phyloP scores from a whole-genome alignment of 2,329 filamentous ascomycete species.

The Ceratocystis harringtonii region DNA sequence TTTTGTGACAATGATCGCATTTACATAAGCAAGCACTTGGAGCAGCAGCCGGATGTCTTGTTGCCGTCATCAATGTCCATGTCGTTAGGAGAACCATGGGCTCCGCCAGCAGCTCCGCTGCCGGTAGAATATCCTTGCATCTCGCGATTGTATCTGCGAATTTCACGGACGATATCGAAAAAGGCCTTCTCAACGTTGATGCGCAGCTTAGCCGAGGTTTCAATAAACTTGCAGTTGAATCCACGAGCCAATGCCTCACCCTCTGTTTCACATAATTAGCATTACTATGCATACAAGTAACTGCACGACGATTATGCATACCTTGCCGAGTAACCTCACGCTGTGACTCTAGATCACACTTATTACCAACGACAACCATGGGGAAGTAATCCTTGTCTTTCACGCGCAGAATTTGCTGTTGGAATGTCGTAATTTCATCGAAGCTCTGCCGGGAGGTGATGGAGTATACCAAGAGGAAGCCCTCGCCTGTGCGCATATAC shows the following conservation, averaged over 20 bases:
- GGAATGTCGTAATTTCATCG: conserved; percentile 96
- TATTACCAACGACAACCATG: conserved; percentile 98
- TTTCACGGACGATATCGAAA: conserved; percentile 95
- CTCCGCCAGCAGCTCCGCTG: conserved; percentile 48
- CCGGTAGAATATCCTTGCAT: conserved; percentile 75
- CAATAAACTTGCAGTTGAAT: conserved; percentile 97
- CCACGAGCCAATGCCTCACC: conserved; percentile 70
- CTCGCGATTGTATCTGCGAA: conserved; percentile 95
- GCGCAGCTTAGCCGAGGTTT: conserved; percentile 94
- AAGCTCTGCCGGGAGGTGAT: conserved; percentile 96
- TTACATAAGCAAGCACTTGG: conserved; percentile 81
- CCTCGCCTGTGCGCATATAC: conserved; percentile 98
- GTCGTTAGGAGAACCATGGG: conserved; percentile 49
- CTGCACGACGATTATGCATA: conserved; percentile 30
- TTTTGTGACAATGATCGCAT: conserved; percentile 5
- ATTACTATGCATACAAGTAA: not conserved
- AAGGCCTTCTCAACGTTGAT: conserved; percentile 98
- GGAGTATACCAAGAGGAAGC: conserved; percentile 93
- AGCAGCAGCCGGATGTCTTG: conserved; percentile 62
- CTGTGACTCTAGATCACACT: conserved; percentile 93
- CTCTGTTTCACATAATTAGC: conserved; percentile 40
- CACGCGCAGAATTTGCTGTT: conserved; percentile 94
- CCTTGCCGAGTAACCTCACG: conserved; percentile 84
- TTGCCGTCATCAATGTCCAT: conserved; percentile 64
- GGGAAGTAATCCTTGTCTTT: conserved; percentile 99